phyloP scores from a whole-genome alignment of 148 eudicot species.

The Euryodendron excelsum region DNA sequence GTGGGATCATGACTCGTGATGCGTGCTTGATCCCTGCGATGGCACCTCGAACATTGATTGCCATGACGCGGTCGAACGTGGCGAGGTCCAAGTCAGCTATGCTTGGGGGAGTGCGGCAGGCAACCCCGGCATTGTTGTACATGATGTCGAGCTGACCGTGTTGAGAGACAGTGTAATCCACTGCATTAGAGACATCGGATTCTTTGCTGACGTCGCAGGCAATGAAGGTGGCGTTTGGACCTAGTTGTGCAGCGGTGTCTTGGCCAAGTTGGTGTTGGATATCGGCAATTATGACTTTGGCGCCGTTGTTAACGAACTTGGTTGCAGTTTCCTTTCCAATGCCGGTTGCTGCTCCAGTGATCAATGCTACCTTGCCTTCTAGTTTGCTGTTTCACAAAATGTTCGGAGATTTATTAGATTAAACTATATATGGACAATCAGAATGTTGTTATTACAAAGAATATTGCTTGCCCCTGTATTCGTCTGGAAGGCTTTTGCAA shows the following conservation, averaged over 20 bases:
- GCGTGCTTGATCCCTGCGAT: conserved; percentile 80
- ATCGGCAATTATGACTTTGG: conserved; percentile 83
- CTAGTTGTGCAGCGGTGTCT: conserved; percentile 37
- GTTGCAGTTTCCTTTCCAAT: conserved; percentile 73
- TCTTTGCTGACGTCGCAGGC: conserved; percentile 71
- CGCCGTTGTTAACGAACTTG: conserved; percentile 58
- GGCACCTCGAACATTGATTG: conserved; percentile 64
- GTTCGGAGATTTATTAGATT: no score
- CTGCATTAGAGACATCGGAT: conserved; percentile 47
- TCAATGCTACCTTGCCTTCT: conserved; percentile 84
- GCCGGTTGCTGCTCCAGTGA: conserved; percentile 86
- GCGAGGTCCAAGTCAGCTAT: conserved; percentile 56
- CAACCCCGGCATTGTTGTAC: conserved; percentile 82
- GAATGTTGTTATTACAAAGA: no score
- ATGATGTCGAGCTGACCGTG: conserved; percentile 71
- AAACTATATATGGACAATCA: no score
- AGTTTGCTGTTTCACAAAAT: conserved; percentile 43
- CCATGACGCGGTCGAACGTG: conserved; percentile 59
- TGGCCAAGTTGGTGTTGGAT: conserved; percentile 41
- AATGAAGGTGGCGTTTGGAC: conserved; percentile 56
- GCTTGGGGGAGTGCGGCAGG: conserved; percentile 50
- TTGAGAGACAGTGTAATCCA: conserved; percentile 47
- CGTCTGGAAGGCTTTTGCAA: no score
- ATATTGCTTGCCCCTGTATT: no score
- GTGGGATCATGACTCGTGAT: conserved; percentile 72